Conservation (phyloP, 2,329 filamentous ascomycete genomes). For the Diatrype stigma region DNA sequence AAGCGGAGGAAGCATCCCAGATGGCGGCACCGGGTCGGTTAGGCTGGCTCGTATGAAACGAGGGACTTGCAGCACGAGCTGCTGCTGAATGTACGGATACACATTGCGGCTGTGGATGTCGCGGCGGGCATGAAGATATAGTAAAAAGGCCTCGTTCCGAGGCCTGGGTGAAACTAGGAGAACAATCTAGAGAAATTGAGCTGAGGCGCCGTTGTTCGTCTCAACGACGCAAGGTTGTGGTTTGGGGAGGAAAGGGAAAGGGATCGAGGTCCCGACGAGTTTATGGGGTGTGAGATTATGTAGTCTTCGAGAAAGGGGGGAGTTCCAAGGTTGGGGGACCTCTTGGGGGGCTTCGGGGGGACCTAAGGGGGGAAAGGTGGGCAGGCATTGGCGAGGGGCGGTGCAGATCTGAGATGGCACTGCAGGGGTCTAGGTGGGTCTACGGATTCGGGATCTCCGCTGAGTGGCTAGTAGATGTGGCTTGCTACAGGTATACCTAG, state of each 20-base stretch:
- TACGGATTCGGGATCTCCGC: no score
- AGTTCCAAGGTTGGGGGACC: no score
- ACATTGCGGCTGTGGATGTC: constrained; percentile 10
- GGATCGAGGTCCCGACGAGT: not conserved
- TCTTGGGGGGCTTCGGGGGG: no score
- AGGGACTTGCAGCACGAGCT: constrained; percentile 16
- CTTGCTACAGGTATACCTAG: no score
- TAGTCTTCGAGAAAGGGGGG: no score
- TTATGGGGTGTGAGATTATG: no score
- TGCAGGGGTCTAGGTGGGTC: no score
- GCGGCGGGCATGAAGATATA: constrained; percentile 24
- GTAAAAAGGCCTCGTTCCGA: constrained; percentile 25
- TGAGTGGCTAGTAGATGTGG: no score
- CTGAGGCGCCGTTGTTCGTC: constrained; percentile 21
- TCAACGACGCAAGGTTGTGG: constrained; percentile 21
- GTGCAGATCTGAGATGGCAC: no score
- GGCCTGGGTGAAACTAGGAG: constrained; percentile 24
- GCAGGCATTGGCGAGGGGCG: no score
- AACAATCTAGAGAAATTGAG: constrained; percentile 19
- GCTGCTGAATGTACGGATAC: constrained; percentile 12
- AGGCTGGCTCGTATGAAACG: constrained; percentile 16
- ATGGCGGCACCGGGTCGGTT: constrained; percentile 9
- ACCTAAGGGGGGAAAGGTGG: no score
- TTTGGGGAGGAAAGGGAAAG: constrained; percentile 5
- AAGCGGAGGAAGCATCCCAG: constrained; percentile 19